phyloP scores from a whole-genome alignment of 2,329 filamentous ascomycete species.

The Triangularia setosa region DNA sequence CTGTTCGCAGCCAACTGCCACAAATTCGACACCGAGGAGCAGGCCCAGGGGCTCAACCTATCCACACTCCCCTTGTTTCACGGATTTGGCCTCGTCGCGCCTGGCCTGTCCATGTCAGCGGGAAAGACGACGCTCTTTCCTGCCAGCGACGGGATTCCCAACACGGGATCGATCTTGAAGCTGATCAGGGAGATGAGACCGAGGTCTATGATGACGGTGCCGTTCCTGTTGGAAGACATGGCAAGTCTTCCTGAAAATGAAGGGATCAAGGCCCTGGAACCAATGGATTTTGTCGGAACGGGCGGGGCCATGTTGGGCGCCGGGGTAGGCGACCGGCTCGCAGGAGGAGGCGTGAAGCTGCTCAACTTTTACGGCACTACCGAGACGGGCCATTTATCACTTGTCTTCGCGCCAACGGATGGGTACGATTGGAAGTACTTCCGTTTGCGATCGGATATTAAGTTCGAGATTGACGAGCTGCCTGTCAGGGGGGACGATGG shows the following conservation, averaged over 20 bases:
- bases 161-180: not conserved
- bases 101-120: not conserved
- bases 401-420: not conserved
- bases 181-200: not conserved
- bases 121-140: not conserved
- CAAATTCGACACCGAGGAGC: not conserved
- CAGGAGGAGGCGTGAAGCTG: not conserved
- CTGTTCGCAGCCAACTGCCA: not conserved
- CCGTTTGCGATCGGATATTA: not conserved
- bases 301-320: not conserved
- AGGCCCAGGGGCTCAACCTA: not conserved
- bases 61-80: not conserved
- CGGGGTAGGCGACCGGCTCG: not conserved
- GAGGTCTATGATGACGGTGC: not conserved
- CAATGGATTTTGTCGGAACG: not conserved
- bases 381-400: not conserved
- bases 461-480: not conserved
- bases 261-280: not conserved
- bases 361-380: conserved; percentile 1
- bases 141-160: not conserved
- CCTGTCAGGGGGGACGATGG: no score
- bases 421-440: not conserved
- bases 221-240: not conserved
- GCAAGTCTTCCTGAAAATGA: not conserved
- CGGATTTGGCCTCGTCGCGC: not conserved